Base-by-base conservation (phyloP, 164 flowering plant genomes). In the Magnolia sinica region DNA sequence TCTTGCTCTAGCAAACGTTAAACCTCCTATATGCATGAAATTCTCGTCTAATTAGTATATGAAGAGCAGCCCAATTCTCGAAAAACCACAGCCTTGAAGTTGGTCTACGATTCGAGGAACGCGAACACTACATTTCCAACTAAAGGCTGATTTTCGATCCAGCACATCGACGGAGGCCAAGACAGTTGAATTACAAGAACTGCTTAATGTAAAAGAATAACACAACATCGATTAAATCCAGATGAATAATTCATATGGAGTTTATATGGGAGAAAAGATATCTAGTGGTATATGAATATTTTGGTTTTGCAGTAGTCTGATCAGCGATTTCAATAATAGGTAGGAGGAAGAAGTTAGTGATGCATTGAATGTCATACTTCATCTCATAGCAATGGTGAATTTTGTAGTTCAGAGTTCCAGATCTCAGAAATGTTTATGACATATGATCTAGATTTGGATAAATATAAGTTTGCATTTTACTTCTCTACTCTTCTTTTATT, bases 11-110 rank as follows among this genome's bases (percentile, higher is more conserved):
- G 69, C 72, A 4, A 83, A 83, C 74, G 69, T 83, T n/a, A 74
- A 76, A 22, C 85, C 85, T 18, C 85, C 85, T 7, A 83, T 83
- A 10, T 93, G 98, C 78, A 93, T 95, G 98, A 87, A 29, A 74
- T 95, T 92, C 79, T 66, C 64, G 23, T 27, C 81, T 3, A 20
- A 72, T 24, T 80, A 83, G 69, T 58, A 81, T 91, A 0, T 13
- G 51, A 31, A 68, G 71, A 31, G 45, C n/a, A 2, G 7, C 49
- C 68, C 2, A n/a, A 16, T 64, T 64, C 71, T 31, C 71, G 18
- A 68, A 68, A 18, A 68, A 68, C 37, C 24, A 2, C 68, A 66
- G 61, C 18, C 61, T 55, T 14, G 61, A 55, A 55, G 2, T 1
- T 55, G 61, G 10, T 16, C 61, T 14, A 55, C 19, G 10, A 11